phyloP scores from a whole-genome alignment of 139 green algal species.

The Closterium sp. region DNA sequence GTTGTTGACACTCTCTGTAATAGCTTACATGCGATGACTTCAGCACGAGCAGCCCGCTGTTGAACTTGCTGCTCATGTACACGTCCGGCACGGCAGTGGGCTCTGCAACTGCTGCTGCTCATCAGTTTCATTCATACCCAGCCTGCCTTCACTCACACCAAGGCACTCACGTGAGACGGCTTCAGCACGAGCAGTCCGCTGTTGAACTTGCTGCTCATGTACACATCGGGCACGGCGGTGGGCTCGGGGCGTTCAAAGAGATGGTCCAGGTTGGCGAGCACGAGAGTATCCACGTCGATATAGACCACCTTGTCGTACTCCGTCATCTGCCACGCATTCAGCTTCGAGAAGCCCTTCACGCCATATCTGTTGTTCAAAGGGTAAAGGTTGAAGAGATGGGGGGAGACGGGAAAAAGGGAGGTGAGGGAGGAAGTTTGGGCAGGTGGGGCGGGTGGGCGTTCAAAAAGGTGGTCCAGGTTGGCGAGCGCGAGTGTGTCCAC shows the following conservation, averaged over 20 bases:
- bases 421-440: too few species aligned
- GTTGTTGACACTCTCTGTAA: too few species aligned
- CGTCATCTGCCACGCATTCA: constrained; percentile 41
- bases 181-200: constrained; percentile 35
- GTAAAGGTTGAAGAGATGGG: not conserved
- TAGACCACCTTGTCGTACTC: constrained; percentile 48
- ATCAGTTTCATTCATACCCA: too few species aligned
- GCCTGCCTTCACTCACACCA: too few species aligned
- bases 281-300: constrained; percentile 47
- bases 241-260: constrained; percentile 38
- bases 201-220: constrained; percentile 45
- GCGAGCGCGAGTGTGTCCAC: constrained; percentile 36
- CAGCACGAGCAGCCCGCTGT: constrained; percentile 28
- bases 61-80: constrained; percentile 44
- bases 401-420: too few species aligned
- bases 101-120: not conserved
- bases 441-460: too few species aligned
- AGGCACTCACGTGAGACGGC: not conserved
- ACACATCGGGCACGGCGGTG: constrained; percentile 36
- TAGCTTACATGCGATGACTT: constrained; percentile 4
- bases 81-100: constrained; percentile 40
- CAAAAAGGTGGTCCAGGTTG: not conserved
- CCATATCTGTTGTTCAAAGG: constrained; percentile 33
- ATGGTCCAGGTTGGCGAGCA: constrained; percentile 44
- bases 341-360: constrained; percentile 45